Evolutionary conservation across 305 asterid species (phyloP).

Genomic region (Solanum hybrid): DNA sequence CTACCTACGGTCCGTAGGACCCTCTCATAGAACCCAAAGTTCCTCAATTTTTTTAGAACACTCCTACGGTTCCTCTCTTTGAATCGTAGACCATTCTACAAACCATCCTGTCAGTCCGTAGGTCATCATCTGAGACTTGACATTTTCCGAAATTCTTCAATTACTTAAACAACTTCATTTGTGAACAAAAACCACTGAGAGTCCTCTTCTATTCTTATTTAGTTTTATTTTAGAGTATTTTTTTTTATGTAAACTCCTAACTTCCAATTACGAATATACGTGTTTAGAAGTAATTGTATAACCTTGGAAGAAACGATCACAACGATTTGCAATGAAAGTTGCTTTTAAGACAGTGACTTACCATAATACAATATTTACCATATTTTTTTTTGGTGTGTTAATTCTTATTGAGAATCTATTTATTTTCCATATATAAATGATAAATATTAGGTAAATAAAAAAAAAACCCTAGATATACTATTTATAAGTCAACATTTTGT

Average conservation of each 20-base stretch:
- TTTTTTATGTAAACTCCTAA: not conserved
- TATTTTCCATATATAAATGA: not conserved
- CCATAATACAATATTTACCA: not conserved
- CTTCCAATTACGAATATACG: not conserved
- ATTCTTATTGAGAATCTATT: not conserved
- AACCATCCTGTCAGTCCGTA: not conserved
- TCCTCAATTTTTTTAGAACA: not conserved
- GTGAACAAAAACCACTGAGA: not conserved
- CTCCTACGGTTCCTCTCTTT: not conserved
- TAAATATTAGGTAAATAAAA: not conserved
- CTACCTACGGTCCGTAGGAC: not conserved
- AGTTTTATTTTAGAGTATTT: not conserved
- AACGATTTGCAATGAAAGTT: not conserved
- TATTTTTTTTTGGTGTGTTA: not conserved
- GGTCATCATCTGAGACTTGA: not conserved
- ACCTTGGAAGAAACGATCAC: not conserved
- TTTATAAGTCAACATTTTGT: not conserved
- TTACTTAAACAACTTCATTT: not conserved
- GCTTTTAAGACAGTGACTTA: not conserved
- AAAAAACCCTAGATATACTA: not conserved
- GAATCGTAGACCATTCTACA: not conserved
- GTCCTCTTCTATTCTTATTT: not conserved
- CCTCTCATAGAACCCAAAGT: not conserved
- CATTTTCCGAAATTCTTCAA: not conserved
- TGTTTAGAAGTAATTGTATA: not conserved